These are phyloP conservation scores for Cytospora mali DNA, from an alignment of 2,329 filamentous ascomycete genomes.

Conservation along the genomic window DNA sequence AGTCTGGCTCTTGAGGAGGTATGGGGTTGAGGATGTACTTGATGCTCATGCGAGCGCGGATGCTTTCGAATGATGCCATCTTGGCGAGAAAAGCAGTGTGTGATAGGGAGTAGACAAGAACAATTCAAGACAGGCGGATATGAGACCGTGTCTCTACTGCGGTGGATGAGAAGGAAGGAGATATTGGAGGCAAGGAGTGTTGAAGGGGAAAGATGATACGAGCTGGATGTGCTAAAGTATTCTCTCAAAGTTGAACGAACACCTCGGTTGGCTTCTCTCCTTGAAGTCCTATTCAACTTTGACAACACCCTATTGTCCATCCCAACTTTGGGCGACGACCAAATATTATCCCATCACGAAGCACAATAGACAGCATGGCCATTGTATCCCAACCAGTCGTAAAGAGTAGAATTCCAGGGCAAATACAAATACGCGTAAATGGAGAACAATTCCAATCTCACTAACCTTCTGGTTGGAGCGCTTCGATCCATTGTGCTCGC, in stretches of 20 bases:
- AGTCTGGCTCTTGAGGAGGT: not conserved
- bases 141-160: not conserved
- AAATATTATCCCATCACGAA: not conserved
- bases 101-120: not conserved
- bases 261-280: not conserved
- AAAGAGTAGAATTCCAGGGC: not conserved
- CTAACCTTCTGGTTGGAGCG: conserved; percentile 27
- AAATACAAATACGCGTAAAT: not conserved
- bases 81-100: not conserved
- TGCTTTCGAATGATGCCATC: conserved; percentile 8
- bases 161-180: not conserved
- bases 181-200: not conserved
- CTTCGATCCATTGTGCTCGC: conserved; percentile 24
- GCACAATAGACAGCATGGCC: conserved; percentile 7
- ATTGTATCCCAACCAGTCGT: not conserved
- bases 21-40: not conserved
- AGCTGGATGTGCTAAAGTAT: not conserved
- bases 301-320: conserved; percentile 5
- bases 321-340: conserved; percentile 11
- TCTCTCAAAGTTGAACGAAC: too few species aligned
- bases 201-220: not conserved
- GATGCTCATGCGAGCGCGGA: conserved; percentile 7
- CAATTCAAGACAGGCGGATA: not conserved
- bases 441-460: not conserved
- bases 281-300: not conserved